Evolutionary conservation across 768 basidiomycete genomes (phyloP), one percentile per base, ranked within the genome.

Genomic region (Thelephora aurantiotincta): DNA sequence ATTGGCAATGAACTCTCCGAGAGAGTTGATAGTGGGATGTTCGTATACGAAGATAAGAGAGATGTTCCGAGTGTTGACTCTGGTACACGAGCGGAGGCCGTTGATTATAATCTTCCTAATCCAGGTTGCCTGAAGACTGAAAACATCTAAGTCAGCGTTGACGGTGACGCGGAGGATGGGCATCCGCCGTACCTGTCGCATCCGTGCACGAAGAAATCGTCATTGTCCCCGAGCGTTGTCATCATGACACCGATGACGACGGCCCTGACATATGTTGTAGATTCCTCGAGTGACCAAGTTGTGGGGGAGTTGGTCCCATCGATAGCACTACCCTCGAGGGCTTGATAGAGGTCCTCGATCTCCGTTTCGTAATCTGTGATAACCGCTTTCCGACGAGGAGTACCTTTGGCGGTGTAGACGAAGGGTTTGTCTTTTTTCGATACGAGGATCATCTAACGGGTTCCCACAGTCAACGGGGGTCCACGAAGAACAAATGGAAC

Each of bases 51-150:
- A 58, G 37, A 62, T 65, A 11, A 55, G 51, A 0, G 67, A 52
- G 22, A 62, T 45, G 6, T 48, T 16, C 20, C 53, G 50, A 6
- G 54, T 52, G 18, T 58, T 49, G 12, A 56, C 46, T 11, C 58
- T 49, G 5, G 54, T 53, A 0, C 59, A 53, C 6, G 51, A 48
- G n/a, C 58, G 61, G 3, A 71, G 52, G 12, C 61, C 60, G 1
- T 58, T 60, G 9, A 71, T 51, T 16, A 73, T 53, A 16, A 62
- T 56, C 44, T 68, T 65, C 2, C 68, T 65, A 23, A 70, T 67
- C 55, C 63, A 66, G 0, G 66, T 69, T 16, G 64, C 65, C 51
- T 66, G 62, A 4, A 70, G 43, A 46, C 72, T 73, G 43, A 18
- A 20, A n/a, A 47, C 14, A 9, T 16, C n/a, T 6, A 6, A 11